phyloP scores from a whole-genome alignment of 805 yeast genomes.

The Kuraishia piskuri region DNA sequence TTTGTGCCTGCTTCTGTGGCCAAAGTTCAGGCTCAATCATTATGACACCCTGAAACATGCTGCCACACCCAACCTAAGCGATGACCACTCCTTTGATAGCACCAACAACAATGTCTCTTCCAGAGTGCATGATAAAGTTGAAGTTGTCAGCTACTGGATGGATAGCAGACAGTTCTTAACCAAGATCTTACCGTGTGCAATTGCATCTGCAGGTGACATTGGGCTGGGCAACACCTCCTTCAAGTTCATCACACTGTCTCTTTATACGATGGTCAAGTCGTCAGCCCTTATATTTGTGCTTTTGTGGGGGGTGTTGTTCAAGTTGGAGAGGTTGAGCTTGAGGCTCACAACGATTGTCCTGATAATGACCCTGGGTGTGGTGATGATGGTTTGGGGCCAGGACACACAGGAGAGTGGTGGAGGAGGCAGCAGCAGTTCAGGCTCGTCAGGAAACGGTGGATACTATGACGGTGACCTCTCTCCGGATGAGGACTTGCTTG shows the following conservation, averaged over 20 bases:
- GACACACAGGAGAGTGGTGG: slow-evolving; percentile 16
- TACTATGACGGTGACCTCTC: slow-evolving; percentile 5
- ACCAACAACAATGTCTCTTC: neutral
- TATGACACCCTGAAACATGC: neutral
- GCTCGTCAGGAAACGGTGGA: neutral
- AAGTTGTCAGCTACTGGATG: slow-evolving; percentile 12
- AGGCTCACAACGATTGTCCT: slow-evolving; percentile 60
- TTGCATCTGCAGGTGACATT: slow-evolving; percentile 88
- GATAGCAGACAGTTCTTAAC: slow-evolving; percentile 32
- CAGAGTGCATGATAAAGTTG: neutral
- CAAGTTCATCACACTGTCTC: slow-evolving; percentile 66
- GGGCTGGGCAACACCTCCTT: slow-evolving; percentile 87
- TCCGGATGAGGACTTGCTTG: slow-evolving; percentile 7
- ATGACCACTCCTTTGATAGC: neutral
- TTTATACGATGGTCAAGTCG: slow-evolving; percentile 91
- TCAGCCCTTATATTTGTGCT: slow-evolving; percentile 83
- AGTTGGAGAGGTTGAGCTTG: slow-evolving; percentile 66
- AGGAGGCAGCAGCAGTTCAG: neutral
- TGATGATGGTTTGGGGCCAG: slow-evolving; percentile 70
- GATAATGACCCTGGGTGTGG: slow-evolving; percentile 77
- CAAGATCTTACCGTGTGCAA: slow-evolving; percentile 72
- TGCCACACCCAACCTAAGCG: neutral
- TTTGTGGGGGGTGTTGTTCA: slow-evolving; percentile 76
- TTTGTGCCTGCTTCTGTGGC: slow-evolving; percentile 32
- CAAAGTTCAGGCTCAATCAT: slow-evolving; percentile 36